phyloP scores from a whole-genome alignment of 192 early-diverging fungal species.

The Oehlia diaphana region DNA sequence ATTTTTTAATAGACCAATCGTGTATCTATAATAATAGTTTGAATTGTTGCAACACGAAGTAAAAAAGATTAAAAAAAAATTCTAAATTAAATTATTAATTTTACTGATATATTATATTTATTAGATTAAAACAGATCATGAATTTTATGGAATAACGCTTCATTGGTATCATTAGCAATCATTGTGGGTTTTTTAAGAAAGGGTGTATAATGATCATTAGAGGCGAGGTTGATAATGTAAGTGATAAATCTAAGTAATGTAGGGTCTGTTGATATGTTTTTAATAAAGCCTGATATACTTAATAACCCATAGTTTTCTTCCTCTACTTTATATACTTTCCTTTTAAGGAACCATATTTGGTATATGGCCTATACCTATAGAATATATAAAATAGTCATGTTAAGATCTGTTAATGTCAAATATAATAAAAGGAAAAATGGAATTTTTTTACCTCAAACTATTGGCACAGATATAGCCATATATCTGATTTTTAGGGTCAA shows the following conservation, averaged over 20 bases:
- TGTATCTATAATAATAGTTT: too few relatives aligned
- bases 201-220: neutral
- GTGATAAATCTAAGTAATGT: neutral
- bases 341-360: constrained; percentile 33
- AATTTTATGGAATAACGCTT: too few relatives aligned
- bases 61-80: too few relatives aligned
- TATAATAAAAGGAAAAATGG: neutral
- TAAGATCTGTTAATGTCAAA: neutral
- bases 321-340: neutral
- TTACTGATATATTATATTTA: too few relatives aligned
- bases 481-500: neutral
- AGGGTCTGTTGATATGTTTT: neutral
- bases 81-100: too few relatives aligned
- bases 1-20: too few relatives aligned
- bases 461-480: constrained; percentile 2
- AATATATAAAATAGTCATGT: neutral
- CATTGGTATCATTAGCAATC: neutral
- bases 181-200: neutral
- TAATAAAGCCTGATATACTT: neutral
- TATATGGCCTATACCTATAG: constrained; percentile 30
- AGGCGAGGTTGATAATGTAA: neutral
- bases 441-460: neutral
- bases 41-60: too few relatives aligned
- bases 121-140: too few relatives aligned
- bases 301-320: neutral